phyloP scores from a whole-genome alignment of 2,329 filamentous ascomycete species.

The Colletotrichum sp. region DNA sequence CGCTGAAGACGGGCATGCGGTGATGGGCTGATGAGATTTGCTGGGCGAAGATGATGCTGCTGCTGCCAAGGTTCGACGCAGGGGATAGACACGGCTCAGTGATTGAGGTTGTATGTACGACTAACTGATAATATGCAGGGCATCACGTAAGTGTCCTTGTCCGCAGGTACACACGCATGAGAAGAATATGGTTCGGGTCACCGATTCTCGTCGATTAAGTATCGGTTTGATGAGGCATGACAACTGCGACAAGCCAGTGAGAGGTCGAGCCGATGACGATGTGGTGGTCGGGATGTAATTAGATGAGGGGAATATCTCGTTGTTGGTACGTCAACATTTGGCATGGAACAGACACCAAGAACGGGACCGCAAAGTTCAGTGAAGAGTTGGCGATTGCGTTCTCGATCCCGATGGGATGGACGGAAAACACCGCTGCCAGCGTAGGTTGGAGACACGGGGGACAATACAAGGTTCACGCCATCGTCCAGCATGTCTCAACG shows the following conservation, averaged over 20 bases:
- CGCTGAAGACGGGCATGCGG: background rate
- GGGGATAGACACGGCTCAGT: background rate
- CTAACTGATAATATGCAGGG: background rate
- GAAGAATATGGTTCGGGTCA: background rate
- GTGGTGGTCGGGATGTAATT: background rate
- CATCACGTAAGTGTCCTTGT: background rate
- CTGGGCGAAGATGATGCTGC: background rate
- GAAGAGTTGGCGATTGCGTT: background rate
- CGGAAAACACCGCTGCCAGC: background rate
- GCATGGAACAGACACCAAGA: background rate
- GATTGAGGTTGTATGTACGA: background rate
- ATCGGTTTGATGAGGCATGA: background rate
- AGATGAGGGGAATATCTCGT: background rate
- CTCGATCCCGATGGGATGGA: background rate
- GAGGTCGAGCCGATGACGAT: background rate
- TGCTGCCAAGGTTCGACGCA: background rate
- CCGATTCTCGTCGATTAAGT: background rate
- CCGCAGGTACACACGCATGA: background rate
- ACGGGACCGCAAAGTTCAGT: background rate
- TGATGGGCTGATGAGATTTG: background rate
- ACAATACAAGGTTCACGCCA: background rate
- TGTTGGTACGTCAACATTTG: background rate
- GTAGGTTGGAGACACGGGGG: background rate
- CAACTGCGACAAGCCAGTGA: background rate
- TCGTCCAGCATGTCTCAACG: background rate